phyloP scores from a whole-genome alignment of 306 rosid species.

The Erythrophleum fordii region DNA sequence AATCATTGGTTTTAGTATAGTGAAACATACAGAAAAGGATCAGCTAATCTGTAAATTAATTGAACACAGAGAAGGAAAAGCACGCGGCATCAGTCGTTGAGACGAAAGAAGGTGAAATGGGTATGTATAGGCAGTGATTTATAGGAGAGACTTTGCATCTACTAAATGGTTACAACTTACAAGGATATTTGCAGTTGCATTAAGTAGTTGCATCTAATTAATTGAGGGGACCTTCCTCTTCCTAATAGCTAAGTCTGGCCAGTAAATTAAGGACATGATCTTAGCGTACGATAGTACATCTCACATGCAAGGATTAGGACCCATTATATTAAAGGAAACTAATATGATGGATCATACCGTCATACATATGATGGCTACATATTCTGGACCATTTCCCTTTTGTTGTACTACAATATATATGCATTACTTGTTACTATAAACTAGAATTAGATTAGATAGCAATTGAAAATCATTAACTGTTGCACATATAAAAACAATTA shows the following conservation, averaged over 20 bases:
- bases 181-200: constrained; percentile 20
- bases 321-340: constrained; percentile 18
- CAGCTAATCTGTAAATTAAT: not conserved
- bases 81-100: not conserved
- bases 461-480: not conserved
- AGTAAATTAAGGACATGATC: constrained; percentile 12
- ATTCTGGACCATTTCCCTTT: not conserved
- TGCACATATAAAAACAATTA: not conserved
- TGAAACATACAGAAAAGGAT: not conserved
- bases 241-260: constrained; percentile 3
- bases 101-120: constrained; percentile 17
- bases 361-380: not conserved
- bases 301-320: constrained; percentile 18
- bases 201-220: constrained; percentile 1
- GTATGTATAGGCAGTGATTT: not conserved
- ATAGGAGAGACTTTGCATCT: constrained; percentile 7
- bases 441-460: too few relatives aligned
- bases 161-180: not conserved
- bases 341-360: not conserved
- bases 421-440: too few relatives aligned
- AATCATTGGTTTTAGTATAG: not conserved
- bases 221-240: not conserved
- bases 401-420: too few relatives aligned
- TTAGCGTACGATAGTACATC: constrained; percentile 18
- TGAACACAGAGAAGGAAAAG: not conserved